These are phyloP conservation scores for Aulographum hederae DNA, from an alignment of 2,329 filamentous ascomycete genomes.

Conservation along the genomic window DNA sequence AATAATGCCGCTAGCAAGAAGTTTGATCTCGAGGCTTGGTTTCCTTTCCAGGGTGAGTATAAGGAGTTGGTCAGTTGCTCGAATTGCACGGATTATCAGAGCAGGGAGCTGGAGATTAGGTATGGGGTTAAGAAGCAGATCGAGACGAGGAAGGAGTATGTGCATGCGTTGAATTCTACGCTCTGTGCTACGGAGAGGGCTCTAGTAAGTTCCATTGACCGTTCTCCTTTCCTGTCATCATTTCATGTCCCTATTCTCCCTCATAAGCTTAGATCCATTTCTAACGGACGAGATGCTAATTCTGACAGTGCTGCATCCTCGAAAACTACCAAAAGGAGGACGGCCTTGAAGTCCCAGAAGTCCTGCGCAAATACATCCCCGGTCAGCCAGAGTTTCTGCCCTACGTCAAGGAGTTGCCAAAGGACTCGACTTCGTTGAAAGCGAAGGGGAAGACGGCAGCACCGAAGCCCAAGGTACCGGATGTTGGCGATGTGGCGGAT, in stretches of 20 bases:
- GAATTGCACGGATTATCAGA: conserved; percentile 97
- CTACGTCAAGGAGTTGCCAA: conserved; percentile 51
- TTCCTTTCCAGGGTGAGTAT: conserved; percentile 91
- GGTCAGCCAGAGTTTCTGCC: conserved; percentile 79
- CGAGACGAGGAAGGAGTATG: conserved; percentile 80
- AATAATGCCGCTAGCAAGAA: conserved; percentile 85
- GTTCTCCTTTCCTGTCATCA: too few relatives aligned
- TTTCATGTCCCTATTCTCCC: too few relatives aligned
- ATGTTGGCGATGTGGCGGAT: not conserved
- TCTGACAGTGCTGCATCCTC: conserved; percentile 82
- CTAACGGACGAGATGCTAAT: conserved; percentile 21
- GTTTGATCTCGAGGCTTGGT: conserved; percentile 90
- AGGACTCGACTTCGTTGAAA: conserved; percentile 7
- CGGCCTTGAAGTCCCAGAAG: conserved; percentile 64
- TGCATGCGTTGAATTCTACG: conserved; percentile 59
- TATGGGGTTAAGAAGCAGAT: conserved; percentile 68
- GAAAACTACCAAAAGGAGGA: conserved; percentile 94
- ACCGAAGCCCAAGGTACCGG: conserved; percentile 4
- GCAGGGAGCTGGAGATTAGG: conserved; percentile 79
- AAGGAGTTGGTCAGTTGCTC: conserved; percentile 84
- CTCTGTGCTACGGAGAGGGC: conserved; percentile 59
- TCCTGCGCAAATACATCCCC: conserved; percentile 75
- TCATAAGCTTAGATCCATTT: not conserved
- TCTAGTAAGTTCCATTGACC: too few relatives aligned
- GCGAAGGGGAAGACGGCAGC: conserved; percentile 14